Conservation (phyloP, 2,329 filamentous ascomycete species). For the Dactylellina cionopaga region DNA sequence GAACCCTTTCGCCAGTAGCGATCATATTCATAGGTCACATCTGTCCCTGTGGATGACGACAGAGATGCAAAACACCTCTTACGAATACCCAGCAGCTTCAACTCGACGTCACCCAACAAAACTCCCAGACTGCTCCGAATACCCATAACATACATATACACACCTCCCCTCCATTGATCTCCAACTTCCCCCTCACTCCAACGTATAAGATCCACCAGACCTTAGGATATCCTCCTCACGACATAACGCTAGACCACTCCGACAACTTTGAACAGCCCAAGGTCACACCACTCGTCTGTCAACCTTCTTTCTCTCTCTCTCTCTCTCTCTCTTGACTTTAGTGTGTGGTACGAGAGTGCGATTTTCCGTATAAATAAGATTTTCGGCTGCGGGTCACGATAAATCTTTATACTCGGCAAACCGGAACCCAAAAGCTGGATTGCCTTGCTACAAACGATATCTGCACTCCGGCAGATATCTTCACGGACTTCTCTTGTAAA, state of each 20-base stretch:
- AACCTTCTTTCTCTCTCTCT: no score
- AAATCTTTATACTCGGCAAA: conserved; percentile 17
- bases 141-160: conserved; percentile 17
- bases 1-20: conserved; percentile 33
- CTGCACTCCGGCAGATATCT: conserved; percentile 21
- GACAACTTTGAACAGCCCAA: conserved; percentile 26
- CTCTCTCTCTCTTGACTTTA: conserved; percentile 34
- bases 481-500: conserved; percentile 1
- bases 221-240: conserved; percentile 4
- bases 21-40: conserved; percentile 32
- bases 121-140: conserved; percentile 25
- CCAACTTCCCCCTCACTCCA: conserved; percentile 1
- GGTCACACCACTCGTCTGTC: conserved; percentile 39
- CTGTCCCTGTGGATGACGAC: conserved; percentile 45
- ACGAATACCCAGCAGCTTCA: conserved; percentile 40
- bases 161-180: conserved; percentile 1
- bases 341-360: conserved; percentile 37
- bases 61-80: conserved; percentile 51
- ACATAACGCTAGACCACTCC: conserved; percentile 9
- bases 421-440: conserved; percentile 8
- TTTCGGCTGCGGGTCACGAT: conserved; percentile 6
- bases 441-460: conserved; percentile 8
- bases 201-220: conserved; percentile 12
- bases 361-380: conserved; percentile 22
- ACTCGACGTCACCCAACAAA: conserved; percentile 49